A percentile compares a stretch with the other conserved stretches of the same genome.
phyloP scores from a whole-genome alignment of 2,329 filamentous ascomycete species.

The Trichoderma koningiopsis region DNA sequence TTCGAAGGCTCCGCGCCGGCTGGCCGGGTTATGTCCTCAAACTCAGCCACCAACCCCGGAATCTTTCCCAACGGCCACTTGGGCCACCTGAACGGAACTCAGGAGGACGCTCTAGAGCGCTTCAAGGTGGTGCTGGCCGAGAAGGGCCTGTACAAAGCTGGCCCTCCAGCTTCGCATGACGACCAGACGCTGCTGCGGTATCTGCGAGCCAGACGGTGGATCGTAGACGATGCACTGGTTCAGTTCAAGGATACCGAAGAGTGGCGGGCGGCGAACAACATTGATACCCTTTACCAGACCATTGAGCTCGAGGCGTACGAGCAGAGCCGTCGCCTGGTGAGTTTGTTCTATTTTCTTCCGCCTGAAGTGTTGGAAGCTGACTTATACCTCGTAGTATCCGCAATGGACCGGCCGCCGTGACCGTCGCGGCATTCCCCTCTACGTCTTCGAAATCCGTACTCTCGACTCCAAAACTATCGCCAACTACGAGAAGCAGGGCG shows the following conservation, averaged over 20 bases:
- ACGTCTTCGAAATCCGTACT: constrained; percentile 83
- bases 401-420: constrained; percentile 94
- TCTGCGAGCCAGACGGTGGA: constrained; percentile 81
- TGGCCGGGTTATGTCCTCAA: constrained; percentile 36
- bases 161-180: constrained; percentile 64
- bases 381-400: constrained; percentile 64
- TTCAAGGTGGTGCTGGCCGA: constrained; percentile 73
- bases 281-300: constrained; percentile 79
- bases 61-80: constrained; percentile 75
- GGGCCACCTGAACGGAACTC: constrained; percentile 70
- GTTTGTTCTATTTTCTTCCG: neutral
- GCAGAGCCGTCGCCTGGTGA: constrained; percentile 72
- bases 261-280: constrained; percentile 78
- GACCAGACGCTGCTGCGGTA: constrained; percentile 79
- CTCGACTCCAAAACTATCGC: constrained; percentile 81
- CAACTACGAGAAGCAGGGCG: constrained; percentile 70
- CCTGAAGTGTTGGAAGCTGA: neutral
- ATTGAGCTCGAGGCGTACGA: constrained; percentile 87
- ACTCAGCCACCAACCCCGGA: constrained; percentile 36
- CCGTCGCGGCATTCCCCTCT: constrained; percentile 86
- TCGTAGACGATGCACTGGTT: constrained; percentile 72
- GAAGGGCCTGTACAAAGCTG: constrained; percentile 63
- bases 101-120: constrained; percentile 65
- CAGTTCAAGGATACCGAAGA: constrained; percentile 89
- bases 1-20: constrained; percentile 32